Conservation (phyloP, 2,329 filamentous ascomycete species). For the Thermoascus crustaceus region DNA sequence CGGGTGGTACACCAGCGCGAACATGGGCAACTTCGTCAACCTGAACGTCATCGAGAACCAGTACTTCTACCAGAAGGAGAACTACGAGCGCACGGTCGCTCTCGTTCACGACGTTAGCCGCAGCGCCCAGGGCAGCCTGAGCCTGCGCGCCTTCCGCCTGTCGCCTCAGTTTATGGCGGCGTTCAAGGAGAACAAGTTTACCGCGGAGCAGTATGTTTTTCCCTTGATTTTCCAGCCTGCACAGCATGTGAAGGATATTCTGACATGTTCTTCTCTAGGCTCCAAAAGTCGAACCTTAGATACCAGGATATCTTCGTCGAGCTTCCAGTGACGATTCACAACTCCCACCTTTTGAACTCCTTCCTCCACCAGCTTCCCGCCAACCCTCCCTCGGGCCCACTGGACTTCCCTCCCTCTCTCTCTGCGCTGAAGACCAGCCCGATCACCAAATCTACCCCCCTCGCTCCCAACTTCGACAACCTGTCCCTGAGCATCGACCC, state of each 20-base stretch:
- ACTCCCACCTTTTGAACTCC: constrained; percentile 92
- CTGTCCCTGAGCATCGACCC: constrained; percentile 93
- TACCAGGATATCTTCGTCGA: constrained; percentile 93
- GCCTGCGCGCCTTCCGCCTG: constrained; percentile 82
- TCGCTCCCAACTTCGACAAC: constrained; percentile 81
- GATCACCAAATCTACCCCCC: constrained; percentile 51
- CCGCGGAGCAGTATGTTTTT: constrained; percentile 70
- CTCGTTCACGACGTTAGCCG: constrained; percentile 93
- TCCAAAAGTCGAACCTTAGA: constrained; percentile 87
- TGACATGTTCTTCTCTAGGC: constrained; percentile 44
- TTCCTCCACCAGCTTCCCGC: constrained; percentile 87
- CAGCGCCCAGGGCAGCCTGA: constrained; percentile 84
- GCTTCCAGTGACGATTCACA: constrained; percentile 82
- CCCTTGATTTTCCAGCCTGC: neutral
- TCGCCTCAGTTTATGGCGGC: constrained; percentile 80
- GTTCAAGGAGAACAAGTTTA: constrained; percentile 97
- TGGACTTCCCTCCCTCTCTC: constrained; percentile 70
- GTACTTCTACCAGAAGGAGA: constrained; percentile 88
- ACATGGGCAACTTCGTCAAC: constrained; percentile 98
- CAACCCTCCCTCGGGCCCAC: constrained; percentile 55
- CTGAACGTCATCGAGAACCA: constrained; percentile 95
- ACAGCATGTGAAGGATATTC: constrained; percentile 13
- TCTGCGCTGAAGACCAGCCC: constrained; percentile 64
- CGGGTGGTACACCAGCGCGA: constrained; percentile 97
- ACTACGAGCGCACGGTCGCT: constrained; percentile 77